A percentile compares a stretch with the other conserved stretches of the same genome.
Conservation (phyloP, 1,284 basidiomycete genomes). For the Peniophora sp. region DNA sequence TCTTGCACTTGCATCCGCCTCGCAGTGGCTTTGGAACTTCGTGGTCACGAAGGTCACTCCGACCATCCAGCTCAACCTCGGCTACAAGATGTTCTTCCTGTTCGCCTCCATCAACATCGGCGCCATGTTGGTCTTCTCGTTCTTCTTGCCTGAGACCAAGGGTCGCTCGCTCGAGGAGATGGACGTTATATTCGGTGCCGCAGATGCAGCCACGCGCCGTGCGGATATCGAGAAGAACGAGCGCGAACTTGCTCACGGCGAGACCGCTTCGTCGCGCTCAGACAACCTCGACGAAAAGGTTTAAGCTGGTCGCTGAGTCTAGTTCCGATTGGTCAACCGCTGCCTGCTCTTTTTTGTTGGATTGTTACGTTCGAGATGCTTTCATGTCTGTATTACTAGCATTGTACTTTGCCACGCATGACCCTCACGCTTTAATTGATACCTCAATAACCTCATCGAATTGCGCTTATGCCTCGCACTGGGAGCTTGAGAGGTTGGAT, state of each 20-base stretch:
- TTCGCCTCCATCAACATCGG: constrained; percentile 55
- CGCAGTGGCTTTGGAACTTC: constrained; percentile 82
- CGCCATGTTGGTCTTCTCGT: constrained; percentile 25
- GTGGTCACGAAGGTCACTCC: constrained; percentile 69
- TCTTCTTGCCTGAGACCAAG: constrained; percentile 67
- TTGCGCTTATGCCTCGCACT: too few relatives aligned
- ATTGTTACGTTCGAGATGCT: too few relatives aligned
- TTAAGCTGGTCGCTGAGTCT: too few relatives aligned
- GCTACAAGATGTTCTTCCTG: constrained; percentile 65
- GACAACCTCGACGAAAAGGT: too few relatives aligned
- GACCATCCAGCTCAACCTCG: constrained; percentile 48
- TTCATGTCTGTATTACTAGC: too few relatives aligned
- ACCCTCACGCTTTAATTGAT: too few relatives aligned
- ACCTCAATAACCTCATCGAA: too few relatives aligned
- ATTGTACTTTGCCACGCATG: too few relatives aligned
- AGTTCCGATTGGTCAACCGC: too few relatives aligned
- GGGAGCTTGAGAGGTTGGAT: too few relatives aligned
- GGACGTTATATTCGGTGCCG: constrained; percentile 73
- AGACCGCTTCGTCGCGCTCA: too few relatives aligned
- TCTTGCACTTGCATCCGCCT: constrained; percentile 57
- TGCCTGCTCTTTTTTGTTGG: too few relatives aligned
- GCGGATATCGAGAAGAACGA: constrained; percentile 44
- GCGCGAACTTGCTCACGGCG: constrained; percentile 14
- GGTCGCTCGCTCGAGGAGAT: constrained; percentile 70
- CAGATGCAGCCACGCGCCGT: constrained; percentile 49